These are phyloP conservation scores for Porodaedalea pini DNA, from an alignment of 1,284 basidiomycete species.

Conservation along the genomic window DNA sequence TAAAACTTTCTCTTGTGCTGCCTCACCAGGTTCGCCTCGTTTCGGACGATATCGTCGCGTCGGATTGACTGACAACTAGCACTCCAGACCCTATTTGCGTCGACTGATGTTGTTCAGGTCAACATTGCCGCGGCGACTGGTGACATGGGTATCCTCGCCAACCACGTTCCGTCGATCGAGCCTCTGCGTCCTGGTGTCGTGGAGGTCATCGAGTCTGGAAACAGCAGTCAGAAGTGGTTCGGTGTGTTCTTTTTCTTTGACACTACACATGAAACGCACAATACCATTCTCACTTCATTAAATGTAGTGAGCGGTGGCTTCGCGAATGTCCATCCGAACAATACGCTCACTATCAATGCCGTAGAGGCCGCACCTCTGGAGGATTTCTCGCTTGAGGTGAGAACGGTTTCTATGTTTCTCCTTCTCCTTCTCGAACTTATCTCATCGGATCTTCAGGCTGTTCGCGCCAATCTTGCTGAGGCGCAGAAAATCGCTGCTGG, in stretches of 20 bases:
- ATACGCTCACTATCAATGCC: conserved; percentile 94
- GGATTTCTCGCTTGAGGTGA: conserved; percentile 82
- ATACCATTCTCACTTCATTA: background rate
- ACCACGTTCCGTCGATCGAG: conserved; percentile 94
- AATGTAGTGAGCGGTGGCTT: conserved; percentile 89
- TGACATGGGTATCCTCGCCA: conserved; percentile 97
- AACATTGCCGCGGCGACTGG: conserved; percentile 92
- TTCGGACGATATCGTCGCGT: background rate
- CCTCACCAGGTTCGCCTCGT: conserved; percentile 80
- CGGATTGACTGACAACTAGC: conserved; percentile 3
- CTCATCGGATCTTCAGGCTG: conserved; percentile 57
- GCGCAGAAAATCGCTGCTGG: conserved; percentile 81
- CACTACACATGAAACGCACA: background rate
- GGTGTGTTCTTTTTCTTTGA: conserved; percentile 60
- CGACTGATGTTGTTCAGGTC: conserved; percentile 88
- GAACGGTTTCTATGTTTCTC: conserved; percentile 23
- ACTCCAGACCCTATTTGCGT: conserved; percentile 78
- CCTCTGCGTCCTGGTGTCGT: conserved; percentile 89
- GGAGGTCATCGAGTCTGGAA: conserved; percentile 83
- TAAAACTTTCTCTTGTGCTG: conserved; percentile 85
- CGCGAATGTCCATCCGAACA: conserved; percentile 97
- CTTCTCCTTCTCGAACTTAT: background rate
- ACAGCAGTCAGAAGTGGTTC: conserved; percentile 89
- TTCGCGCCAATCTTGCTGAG: conserved; percentile 87
- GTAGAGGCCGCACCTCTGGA: conserved; percentile 95